A percentile compares a stretch with the other conserved stretches of the same genome.
Conservation (phyloP, 805 yeast genomes). For the Brettanomyces nanus region DNA sequence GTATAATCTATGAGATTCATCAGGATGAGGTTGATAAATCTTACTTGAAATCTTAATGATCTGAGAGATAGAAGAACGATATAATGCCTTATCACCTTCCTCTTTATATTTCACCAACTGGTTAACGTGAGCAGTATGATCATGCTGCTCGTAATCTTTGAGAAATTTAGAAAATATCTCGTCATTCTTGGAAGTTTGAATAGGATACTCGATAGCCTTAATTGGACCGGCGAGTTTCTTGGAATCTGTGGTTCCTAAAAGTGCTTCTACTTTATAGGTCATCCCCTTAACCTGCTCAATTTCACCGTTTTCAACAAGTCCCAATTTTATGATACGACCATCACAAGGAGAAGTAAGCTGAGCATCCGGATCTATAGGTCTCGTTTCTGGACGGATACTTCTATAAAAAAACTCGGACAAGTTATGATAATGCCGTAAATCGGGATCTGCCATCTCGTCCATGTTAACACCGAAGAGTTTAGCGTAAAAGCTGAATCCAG, state of each 20-base stretch:
- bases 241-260: conserved; percentile 54
- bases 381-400: conserved; percentile 61
- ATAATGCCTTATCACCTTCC: conserved; percentile 59
- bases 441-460: conserved; percentile 81
- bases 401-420: conserved; percentile 90
- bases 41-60: conserved; percentile 17
- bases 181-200: background rate
- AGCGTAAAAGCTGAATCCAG: conserved; percentile 74
- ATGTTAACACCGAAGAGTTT: conserved; percentile 78
- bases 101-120: conserved; percentile 37
- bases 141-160: conserved; percentile 25
- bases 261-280: conserved; percentile 83
- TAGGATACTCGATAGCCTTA: conserved; percentile 3
- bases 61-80: conserved; percentile 21
- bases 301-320: conserved; percentile 65
- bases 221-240: conserved; percentile 48
- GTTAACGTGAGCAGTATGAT: conserved; percentile 3
- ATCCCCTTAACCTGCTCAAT: conserved; percentile 97
- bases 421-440: conserved; percentile 65
- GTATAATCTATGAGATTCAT: conserved; percentile 38
- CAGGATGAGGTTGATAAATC: conserved; percentile 29
- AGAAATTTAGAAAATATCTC: background rate
- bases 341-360: conserved; percentile 86
- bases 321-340: conserved; percentile 82
- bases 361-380: conserved; percentile 63